A percentile compares a stretch with the other conserved stretches of the same genome.
Evolutionary conservation across 2,329 filamentous ascomycete genomes (phyloP).

Genomic region (Fusarium avenaceum): DNA sequence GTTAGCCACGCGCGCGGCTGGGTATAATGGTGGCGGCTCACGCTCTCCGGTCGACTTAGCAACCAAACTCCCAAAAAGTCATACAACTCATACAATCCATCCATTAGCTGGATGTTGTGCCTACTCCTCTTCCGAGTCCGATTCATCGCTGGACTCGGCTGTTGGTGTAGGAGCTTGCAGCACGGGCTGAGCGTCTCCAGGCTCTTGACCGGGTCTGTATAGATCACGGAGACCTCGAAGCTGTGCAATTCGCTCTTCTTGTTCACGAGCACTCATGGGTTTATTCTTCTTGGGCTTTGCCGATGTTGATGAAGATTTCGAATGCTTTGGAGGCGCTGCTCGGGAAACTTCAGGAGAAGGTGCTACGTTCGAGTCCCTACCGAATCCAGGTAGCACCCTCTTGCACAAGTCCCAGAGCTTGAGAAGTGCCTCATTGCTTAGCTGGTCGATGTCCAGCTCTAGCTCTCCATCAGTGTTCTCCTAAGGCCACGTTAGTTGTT

Average conservation of each 20-base stretch:
- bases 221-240: constrained; percentile 67
- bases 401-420: constrained; percentile 65
- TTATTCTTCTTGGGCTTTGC: constrained; percentile 79
- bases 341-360: constrained; percentile 52
- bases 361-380: constrained; percentile 51
- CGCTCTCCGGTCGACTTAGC: constrained; percentile 39
- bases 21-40: constrained; percentile 49
- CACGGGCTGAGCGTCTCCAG: constrained; percentile 47
- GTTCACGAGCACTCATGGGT: constrained; percentile 79
- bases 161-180: constrained; percentile 48
- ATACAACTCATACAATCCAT: constrained; percentile 48
- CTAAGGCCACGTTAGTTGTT: constrained; percentile 50
- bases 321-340: constrained; percentile 49
- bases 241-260: constrained; percentile 74
- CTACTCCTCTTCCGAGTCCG: constrained; percentile 64
- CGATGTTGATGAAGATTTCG: constrained; percentile 51
- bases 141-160: constrained; percentile 59
- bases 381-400: constrained; percentile 59
- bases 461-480: constrained; percentile 72
- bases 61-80: constrained; percentile 40
- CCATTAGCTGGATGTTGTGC: constrained; percentile 12
- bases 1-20: constrained; percentile 44
- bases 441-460: constrained; percentile 70
- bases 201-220: constrained; percentile 55
- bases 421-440: constrained; percentile 67